Base-by-base conservation (phyloP, 108 stramenopile genomes). In the Poteriospumella lacustris region DNA sequence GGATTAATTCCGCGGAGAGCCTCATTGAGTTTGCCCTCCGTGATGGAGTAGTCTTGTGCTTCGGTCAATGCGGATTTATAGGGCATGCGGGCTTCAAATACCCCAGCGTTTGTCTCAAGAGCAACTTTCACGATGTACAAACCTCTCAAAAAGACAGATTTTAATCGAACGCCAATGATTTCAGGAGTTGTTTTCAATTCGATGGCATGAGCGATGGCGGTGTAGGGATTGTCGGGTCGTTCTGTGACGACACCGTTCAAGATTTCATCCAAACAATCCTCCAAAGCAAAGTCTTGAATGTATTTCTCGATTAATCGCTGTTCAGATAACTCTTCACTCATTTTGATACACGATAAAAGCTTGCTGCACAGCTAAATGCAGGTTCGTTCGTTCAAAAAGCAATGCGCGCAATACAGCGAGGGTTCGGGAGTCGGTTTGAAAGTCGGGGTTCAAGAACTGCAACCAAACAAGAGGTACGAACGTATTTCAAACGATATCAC, bases 241-340 rank as follows among this genome's bases (percentile, higher is more conserved):
- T 64, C 60, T 64, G 60, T 64, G 24, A 64, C 12, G 9, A 64
- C 60, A 12, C 5, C 3, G 36, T 64, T 64, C 36, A 64, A 31
- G 9, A 64, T 34, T 33, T 64, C 60, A 64, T 64, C 60, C 5
- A 64, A 24, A 33, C 60, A 64, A 31, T 64, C 60, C 24, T 64
- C 60, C 36, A 64, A 64, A 24, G 29, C 15, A 64, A 12, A 64
- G 28, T 19, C 9, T 33, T 64, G 28, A 24, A 64, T 5, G 24
- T 64, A 64, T 31, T 64, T 33, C 15, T 64, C 60, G 15, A 64
- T 64, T 5, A 64, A 9, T 64, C 36, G 28, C 24, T 64, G 15
- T 64, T 64, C 60, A 31, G 60, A 64, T 52, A n/a, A n/a, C n/a
- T 52, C 47, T 15, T 52, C 19, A 9, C 19, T 19, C 47, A 52